A percentile compares a stretch with the other conserved stretches of the same genome.
These are phyloP conservation scores for Coemansia biformis DNA, from an alignment of 192 early-diverging fungal species.

Conservation along the genomic window DNA sequence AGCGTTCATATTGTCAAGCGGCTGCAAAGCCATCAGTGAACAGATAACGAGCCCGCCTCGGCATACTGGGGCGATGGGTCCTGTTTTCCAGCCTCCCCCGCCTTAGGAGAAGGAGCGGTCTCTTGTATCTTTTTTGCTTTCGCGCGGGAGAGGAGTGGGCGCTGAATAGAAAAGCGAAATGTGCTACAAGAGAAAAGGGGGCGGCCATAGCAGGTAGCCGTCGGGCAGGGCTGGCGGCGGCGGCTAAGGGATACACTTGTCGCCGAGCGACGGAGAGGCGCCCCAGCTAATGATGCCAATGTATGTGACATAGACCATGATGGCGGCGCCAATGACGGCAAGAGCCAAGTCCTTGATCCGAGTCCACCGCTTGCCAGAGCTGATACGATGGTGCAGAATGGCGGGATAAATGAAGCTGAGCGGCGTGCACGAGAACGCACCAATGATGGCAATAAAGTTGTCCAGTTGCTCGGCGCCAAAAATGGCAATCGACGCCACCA, in stretches of 20 bases:
- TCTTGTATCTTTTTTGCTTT: too few species aligned
- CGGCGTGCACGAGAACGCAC: constrained; percentile 72
- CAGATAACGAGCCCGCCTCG: too few species aligned
- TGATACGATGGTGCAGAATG: constrained; percentile 70
- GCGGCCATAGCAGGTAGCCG: too few species aligned
- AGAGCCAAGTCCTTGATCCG: constrained; percentile 57
- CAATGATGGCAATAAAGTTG: constrained; percentile 81
- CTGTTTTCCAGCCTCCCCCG: too few species aligned
- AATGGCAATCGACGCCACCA: constrained; percentile 71
- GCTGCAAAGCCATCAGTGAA: constrained; percentile 30
- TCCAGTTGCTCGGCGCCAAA: constrained; percentile 74
- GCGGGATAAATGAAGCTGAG: constrained; percentile 83
- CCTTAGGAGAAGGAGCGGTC: too few species aligned
- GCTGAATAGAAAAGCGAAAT: too few species aligned
- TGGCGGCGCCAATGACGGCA: constrained; percentile 61
- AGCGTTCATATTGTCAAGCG: constrained; percentile 57
- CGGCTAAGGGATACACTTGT: background rate
- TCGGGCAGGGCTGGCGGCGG: too few species aligned
- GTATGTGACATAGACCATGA: constrained; percentile 78
- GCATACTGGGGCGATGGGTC: too few species aligned
- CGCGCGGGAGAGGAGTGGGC: too few species aligned
- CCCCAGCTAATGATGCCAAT: constrained; percentile 47
- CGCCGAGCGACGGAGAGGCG: constrained; percentile 16
- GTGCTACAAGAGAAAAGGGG: too few species aligned
- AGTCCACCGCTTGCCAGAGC: constrained; percentile 40